Conservation (phyloP, 768 basidiomycete species). For the Podaxis sp. region DNA sequence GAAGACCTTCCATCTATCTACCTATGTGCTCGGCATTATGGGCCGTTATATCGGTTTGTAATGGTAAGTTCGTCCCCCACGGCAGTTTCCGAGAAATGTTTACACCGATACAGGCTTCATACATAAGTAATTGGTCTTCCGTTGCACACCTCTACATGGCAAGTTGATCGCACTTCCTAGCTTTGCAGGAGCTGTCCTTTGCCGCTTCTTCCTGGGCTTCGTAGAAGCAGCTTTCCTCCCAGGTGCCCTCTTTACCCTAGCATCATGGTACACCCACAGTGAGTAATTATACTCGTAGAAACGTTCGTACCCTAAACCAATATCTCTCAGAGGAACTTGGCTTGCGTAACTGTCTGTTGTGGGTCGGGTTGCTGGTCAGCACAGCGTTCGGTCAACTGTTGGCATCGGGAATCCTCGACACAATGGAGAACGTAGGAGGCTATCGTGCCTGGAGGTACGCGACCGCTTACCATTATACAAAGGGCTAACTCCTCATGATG, state of each 20-base stretch:
- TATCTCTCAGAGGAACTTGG: constrained; percentile 38
- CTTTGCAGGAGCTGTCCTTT: constrained; percentile 41
- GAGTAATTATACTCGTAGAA: background rate
- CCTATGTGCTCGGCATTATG: constrained; percentile 52
- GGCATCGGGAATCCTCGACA: constrained; percentile 45
- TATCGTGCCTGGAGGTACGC: constrained; percentile 52
- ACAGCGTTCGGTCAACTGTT: constrained; percentile 56
- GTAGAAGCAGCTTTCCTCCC: constrained; percentile 50
- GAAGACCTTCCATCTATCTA: constrained; percentile 53
- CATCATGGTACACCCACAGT: constrained; percentile 24
- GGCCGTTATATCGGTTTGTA: constrained; percentile 47
- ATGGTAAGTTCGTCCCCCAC: constrained; percentile 25
- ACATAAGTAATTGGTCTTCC: background rate
- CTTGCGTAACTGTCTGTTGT: constrained; percentile 42
- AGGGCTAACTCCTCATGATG: no score
- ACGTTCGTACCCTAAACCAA: background rate
- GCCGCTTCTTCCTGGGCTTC: constrained; percentile 55
- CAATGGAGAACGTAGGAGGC: constrained; percentile 49
- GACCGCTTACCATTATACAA: background rate
- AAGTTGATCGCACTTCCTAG: constrained; percentile 18
- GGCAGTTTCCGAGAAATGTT: background rate
- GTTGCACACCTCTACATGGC: background rate
- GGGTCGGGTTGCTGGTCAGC: constrained; percentile 48
- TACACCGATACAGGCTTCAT: background rate
- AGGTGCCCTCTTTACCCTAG: constrained; percentile 36